Base-by-base conservation (phyloP, 2,329 filamentous ascomycete species). In the Fusarium tjaetaba region DNA sequence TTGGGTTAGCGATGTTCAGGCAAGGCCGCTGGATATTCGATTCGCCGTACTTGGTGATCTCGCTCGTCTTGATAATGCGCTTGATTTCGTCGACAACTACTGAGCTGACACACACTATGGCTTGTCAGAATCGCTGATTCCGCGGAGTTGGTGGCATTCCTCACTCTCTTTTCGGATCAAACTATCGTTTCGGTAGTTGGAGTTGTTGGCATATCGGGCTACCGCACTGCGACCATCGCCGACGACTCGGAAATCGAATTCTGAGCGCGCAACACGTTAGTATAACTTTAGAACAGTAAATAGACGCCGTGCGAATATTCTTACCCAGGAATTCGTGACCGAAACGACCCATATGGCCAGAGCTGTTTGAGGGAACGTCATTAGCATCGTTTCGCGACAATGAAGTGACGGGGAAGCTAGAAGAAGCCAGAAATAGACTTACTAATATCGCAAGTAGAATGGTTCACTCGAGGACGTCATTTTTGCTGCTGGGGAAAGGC, bases 361-460 rank as follows among this genome's bases (percentile, higher is more conserved):
- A 98, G 88, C 96, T 98, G 81, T 78, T 67, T 24, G 34, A 18
- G 22, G 43, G 20, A 38, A 61, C 56, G 53, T 68, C 57, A 56
- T 65, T 68, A 71, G 66, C 36, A 75, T 53, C 48, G 48, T 49
- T 53, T 22, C 43, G 43, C 36, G 43, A 24, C n/a, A n/a, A 22
- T 24, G 22, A 30, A 43, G 10, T 32, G 34, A 22, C 20, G 18
- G 34, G 41, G 36, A 41, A 18, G 32, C 20, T 22, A 22, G 26
- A 30, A 30, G 13, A 41, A 24, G 28, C 34, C 30, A 22, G 22
- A 11, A 13, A 41, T 59, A 7, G 26, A 60, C 93, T 82, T 90
- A 98, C 96, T 99, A 99, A 88, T 99, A 99, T 79, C 96, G 92
- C 76, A 99, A 86, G 80, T 99, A 99, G 82, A 99, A 98, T 13